Percentiles rank a stretch among this genome's conserved stretches.
Conservation (phyloP, 805 yeast species). For the Saturnispora sekii region DNA sequence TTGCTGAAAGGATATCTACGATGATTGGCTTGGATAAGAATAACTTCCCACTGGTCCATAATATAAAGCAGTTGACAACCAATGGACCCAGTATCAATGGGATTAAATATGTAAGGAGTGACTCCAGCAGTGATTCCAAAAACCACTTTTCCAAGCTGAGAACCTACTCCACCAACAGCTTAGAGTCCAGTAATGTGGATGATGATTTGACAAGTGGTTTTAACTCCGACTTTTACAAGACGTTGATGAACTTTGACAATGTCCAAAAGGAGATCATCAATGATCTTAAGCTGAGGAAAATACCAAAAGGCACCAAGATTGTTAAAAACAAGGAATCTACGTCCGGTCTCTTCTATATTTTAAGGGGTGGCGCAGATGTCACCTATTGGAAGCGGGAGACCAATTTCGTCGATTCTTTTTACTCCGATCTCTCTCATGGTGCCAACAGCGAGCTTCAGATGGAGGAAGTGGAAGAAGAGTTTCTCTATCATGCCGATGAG, state of each 20-base stretch:
- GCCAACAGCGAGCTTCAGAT: background rate
- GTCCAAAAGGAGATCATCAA: slow-evolving; percentile 53
- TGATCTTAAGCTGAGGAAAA: slow-evolving; percentile 44
- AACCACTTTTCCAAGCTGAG: slow-evolving; percentile 10
- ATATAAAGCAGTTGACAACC: background rate
- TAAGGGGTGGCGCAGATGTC: slow-evolving; percentile 70
- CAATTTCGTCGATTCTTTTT: slow-evolving; percentile 10
- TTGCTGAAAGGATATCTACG: slow-evolving; percentile 62
- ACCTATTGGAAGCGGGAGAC: slow-evolving; percentile 30
- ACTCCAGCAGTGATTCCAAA: background rate
- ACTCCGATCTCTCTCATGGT: slow-evolving; percentile 7
- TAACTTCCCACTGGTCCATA: slow-evolving; percentile 6
- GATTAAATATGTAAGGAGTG: slow-evolving; percentile 8
- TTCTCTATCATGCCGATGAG: slow-evolving; percentile 48
- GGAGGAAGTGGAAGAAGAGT: slow-evolving; percentile 23
- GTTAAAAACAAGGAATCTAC: slow-evolving; percentile 57
- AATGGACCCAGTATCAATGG: slow-evolving; percentile 10
- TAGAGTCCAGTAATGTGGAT: slow-evolving; percentile 1
- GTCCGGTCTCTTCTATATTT: slow-evolving; percentile 70
- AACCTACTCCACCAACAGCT: slow-evolving; percentile 19
- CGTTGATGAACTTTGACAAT: slow-evolving; percentile 33
- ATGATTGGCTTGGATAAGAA: slow-evolving; percentile 51
- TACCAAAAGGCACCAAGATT: slow-evolving; percentile 43
- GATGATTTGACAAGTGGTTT: slow-evolving; percentile 9
- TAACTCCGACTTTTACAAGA: slow-evolving; percentile 14